Evolutionary conservation across 305 asterid genomes (phyloP).

Genomic region (Fraxinus xanthoxyloides): DNA sequence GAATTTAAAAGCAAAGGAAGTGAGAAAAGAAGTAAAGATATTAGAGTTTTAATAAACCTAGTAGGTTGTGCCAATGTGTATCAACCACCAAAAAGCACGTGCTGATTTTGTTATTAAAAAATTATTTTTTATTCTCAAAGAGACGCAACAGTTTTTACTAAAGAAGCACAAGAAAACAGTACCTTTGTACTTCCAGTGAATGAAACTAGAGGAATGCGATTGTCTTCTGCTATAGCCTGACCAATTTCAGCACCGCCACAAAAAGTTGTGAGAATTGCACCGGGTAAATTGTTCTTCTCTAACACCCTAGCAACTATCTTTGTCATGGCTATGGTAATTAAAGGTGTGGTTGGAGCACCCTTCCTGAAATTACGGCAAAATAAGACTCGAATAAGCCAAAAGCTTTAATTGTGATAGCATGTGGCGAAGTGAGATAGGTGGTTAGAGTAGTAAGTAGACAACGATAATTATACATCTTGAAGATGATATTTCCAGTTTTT

Average conservation of each 20-base stretch:
- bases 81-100: not conserved
- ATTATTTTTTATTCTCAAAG: not conserved
- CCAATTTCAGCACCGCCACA: constrained; percentile 97
- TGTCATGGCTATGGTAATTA: constrained; percentile 83
- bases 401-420: not conserved
- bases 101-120: not conserved
- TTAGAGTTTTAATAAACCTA: not conserved
- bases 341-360: constrained; percentile 93
- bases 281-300: constrained; percentile 87
- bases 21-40: not conserved
- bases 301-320: constrained; percentile 80
- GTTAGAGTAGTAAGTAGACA: not conserved
- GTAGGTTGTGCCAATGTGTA: not conserved
- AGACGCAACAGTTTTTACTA: not conserved
- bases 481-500: not conserved
- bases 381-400: not conserved
- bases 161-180: not conserved
- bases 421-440: not conserved
- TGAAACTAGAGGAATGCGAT: constrained; percentile 84
- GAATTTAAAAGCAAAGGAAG: not conserved
- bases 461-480: not conserved
- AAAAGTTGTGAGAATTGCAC: constrained; percentile 86
- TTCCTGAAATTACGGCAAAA: constrained; percentile 36
- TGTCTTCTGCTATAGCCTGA: constrained; percentile 85
- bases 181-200: constrained; percentile 98